Base-by-base conservation (phyloP, 345 rosid species). In the Geranium brycei region DNA sequence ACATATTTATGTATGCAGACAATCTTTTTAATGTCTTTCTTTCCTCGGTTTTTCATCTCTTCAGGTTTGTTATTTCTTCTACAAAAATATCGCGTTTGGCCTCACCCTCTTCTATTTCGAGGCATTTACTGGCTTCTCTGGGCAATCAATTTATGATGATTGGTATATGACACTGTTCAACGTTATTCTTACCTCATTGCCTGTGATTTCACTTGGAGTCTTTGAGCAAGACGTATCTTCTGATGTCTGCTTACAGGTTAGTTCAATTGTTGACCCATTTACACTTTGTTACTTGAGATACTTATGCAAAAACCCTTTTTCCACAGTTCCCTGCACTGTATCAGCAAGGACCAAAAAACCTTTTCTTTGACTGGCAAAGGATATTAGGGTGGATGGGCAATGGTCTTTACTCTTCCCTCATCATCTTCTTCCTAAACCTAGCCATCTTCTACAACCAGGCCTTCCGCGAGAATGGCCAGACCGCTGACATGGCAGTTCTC, bases 31-130 rank as follows among this genome's bases (percentile, higher is more conserved):
- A 47, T 17, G 32, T 32, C 17, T 13, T 16, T 17, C 56, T 65
- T 23, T 14, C 5, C 59, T 63, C 10, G 47, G 59, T 71, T 35
- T 64, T 38, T 64, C 67, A 31, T 61, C 51, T 66, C 1, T 73
- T 40, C 93, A 95, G 99, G 85, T 95, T 63, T 95, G 97, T 73
- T 95, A 95, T 78, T 95, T 91, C 92, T 91, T 95, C 88, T 95
- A 95, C 88, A 95, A 95, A 77, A 95, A 95, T 72, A 91, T 95
- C 65, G 92, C 99, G 41, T 95, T 95, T 61, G 99, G 99, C 68
- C 93, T 95, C 69, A 95, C 99, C 59, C 85, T 95, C 75, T 91
- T 95, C 86, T 95, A 95, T 88, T 95, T 95, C 0, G 99, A 95
- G 86, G 96, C 96, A 30, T 85, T 91, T 73, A 81, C 97, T 0